Evolutionary conservation across 2,329 filamentous ascomycete species (phyloP).

Genomic region (Leptoxyphium fumago): DNA sequence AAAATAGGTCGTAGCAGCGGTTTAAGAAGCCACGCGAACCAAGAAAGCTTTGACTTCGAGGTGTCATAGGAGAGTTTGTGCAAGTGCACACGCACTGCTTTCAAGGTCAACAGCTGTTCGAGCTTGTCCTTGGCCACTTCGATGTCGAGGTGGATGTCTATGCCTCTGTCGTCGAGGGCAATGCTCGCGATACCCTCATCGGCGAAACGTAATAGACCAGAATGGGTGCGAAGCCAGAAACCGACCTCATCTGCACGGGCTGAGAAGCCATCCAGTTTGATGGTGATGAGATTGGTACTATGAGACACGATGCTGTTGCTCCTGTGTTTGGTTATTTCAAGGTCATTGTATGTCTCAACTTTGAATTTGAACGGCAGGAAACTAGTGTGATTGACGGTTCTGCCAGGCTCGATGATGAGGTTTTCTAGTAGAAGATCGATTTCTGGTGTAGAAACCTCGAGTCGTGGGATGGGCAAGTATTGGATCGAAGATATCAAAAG

Average conservation of each 20-base stretch:
- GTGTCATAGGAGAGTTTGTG: constrained; percentile 76
- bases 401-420: constrained; percentile 74
- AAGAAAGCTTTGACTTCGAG: constrained; percentile 58
- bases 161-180: constrained; percentile 68
- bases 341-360: constrained; percentile 69
- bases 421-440: constrained; percentile 83
- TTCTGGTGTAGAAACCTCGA: constrained; percentile 74
- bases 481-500: constrained; percentile 63
- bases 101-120: constrained; percentile 68
- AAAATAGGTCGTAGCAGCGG: constrained; percentile 71
- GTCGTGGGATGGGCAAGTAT: constrained; percentile 73
- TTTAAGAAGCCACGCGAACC: constrained; percentile 69
- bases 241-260: constrained; percentile 75
- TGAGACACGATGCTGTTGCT: constrained; percentile 50
- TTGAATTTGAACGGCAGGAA: constrained; percentile 78
- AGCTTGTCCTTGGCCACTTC: constrained; percentile 65
- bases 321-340: constrained; percentile 68
- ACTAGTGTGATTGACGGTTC: constrained; percentile 68
- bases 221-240: constrained; percentile 74
- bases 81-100: constrained; percentile 62
- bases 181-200: constrained; percentile 81
- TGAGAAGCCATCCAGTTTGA: constrained; percentile 71
- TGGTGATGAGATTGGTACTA: constrained; percentile 52
- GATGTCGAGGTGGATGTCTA: constrained; percentile 74
- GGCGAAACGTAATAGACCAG: constrained; percentile 56